Evolutionary conservation across 805 yeast genomes (phyloP).

Genomic region (Cyberlindnera xylosilytica): DNA sequence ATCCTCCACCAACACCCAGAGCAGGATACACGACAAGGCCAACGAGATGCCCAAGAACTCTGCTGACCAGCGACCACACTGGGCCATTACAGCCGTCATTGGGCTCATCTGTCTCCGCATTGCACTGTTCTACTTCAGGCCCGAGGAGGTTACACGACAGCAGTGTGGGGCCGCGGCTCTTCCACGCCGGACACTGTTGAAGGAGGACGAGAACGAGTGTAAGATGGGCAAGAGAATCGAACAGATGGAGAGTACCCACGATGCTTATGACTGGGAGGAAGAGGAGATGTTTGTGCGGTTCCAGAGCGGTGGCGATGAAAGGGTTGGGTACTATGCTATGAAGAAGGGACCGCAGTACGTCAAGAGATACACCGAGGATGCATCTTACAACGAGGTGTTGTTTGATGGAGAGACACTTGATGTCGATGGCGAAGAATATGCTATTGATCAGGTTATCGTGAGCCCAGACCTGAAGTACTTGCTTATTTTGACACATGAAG

Average conservation of each 20-base stretch:
- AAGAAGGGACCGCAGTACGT: constrained; percentile 6
- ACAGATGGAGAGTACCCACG: background rate
- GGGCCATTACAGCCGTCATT: constrained; percentile 8
- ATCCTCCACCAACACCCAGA: background rate
- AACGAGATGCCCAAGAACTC: background rate
- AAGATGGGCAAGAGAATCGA: constrained; percentile 2
- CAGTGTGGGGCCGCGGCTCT: background rate
- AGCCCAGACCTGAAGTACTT: constrained; percentile 64
- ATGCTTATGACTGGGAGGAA: constrained; percentile 4
- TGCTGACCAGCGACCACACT: background rate
- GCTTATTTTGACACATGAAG: constrained; percentile 56
- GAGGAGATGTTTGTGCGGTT: constrained; percentile 9
- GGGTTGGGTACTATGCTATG: constrained; percentile 9
- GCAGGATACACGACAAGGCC: background rate
- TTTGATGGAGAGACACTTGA: constrained; percentile 47
- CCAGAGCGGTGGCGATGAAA: constrained; percentile 4
- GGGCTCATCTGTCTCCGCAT: constrained; percentile 8
- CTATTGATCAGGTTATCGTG: constrained; percentile 52
- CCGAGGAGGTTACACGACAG: constrained; percentile 1
- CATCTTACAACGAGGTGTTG: constrained; percentile 40
- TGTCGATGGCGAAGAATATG: constrained; percentile 37
- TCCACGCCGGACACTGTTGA: background rate
- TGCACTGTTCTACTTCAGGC: constrained; percentile 8
- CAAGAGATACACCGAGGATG: constrained; percentile 32
- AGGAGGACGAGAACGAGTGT: background rate